A percentile compares a stretch with the other conserved stretches of the same genome.
phyloP scores from a whole-genome alignment of 257 asterid genomes.

The Linderniella brevidens region DNA sequence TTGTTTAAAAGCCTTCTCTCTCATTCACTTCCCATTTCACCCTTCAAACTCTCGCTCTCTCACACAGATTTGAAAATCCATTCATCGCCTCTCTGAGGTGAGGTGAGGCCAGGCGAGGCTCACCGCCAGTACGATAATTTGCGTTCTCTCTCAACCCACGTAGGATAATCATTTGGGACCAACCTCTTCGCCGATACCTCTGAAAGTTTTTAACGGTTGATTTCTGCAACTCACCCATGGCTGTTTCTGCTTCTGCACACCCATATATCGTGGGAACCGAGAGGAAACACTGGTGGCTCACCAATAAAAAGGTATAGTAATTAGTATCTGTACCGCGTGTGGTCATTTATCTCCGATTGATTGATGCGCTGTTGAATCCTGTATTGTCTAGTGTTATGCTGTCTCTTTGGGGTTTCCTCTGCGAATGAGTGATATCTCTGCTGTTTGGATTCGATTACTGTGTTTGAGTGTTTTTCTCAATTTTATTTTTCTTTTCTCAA shows the following conservation, averaged over 20 bases:
- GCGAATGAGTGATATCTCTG: background rate
- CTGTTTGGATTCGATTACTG: too few species aligned
- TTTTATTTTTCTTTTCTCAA: too few species aligned
- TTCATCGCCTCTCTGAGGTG: too few species aligned
- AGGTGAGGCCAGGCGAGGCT: too few species aligned
- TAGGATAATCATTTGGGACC: background rate
- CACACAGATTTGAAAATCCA: slow-evolving; percentile 13
- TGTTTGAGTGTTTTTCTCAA: too few species aligned
- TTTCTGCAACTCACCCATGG: slow-evolving; percentile 34
- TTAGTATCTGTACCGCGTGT: too few species aligned
- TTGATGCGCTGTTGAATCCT: slow-evolving; percentile 2
- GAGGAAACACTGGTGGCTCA: slow-evolving; percentile 92
- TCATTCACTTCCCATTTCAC: background rate
- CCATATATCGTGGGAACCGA: slow-evolving; percentile 20
- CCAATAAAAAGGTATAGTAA: slow-evolving; percentile 47
- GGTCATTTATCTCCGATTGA: background rate
- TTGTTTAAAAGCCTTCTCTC: slow-evolving; percentile 14
- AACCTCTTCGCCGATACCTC: background rate
- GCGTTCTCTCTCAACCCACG: slow-evolving; percentile 1
- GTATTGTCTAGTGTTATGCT: too few species aligned
- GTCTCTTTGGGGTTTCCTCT: background rate
- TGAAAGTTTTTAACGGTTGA: slow-evolving; percentile 18
- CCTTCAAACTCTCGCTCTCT: slow-evolving; percentile 8
- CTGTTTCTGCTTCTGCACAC: slow-evolving; percentile 35
- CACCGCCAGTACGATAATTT: slow-evolving; percentile 4